Percentiles rank a stretch among this genome's conserved stretches.
These are phyloP conservation scores for Ceratobasidium papillatum DNA, from an alignment of 1,284 basidiomycete genomes.

Conservation along the genomic window DNA sequence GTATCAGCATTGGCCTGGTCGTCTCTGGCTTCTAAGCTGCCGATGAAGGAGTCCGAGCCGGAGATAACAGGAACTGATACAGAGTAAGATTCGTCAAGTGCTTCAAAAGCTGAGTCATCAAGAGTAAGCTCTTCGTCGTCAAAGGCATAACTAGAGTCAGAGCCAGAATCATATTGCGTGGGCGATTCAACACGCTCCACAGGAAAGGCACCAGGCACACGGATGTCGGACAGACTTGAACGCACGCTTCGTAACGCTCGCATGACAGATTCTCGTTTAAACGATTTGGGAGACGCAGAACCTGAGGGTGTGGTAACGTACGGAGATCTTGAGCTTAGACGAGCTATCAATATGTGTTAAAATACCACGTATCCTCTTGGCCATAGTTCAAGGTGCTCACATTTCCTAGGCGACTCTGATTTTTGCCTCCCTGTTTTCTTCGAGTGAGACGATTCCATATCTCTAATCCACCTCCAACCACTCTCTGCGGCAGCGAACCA, in stretches of 20 bases:
- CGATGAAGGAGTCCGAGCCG: background rate
- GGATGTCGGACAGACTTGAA: background rate
- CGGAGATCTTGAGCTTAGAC: background rate
- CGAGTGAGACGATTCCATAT: background rate
- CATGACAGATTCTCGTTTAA: background rate
- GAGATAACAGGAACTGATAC: background rate
- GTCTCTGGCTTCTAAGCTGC: too few species aligned
- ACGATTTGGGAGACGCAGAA: background rate
- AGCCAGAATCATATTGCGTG: background rate
- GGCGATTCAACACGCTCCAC: background rate
- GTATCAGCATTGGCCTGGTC: background rate
- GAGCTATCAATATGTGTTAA: background rate
- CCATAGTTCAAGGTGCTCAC: background rate
- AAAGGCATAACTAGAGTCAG: background rate
- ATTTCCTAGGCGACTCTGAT: constrained; percentile 3
- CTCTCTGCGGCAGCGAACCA: constrained; percentile 6
- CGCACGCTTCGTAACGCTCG: too few species aligned
- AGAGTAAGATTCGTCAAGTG: background rate
- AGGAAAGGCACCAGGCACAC: constrained; percentile 17
- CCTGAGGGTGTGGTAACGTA: background rate
- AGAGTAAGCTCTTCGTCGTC: background rate
- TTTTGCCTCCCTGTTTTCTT: background rate
- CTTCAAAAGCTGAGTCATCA: background rate
- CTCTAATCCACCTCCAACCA: constrained; percentile 4
- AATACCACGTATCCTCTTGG: background rate